phyloP scores from a whole-genome alignment of 306 rosid genomes.

The Psophocarpus tetragonolobus region DNA sequence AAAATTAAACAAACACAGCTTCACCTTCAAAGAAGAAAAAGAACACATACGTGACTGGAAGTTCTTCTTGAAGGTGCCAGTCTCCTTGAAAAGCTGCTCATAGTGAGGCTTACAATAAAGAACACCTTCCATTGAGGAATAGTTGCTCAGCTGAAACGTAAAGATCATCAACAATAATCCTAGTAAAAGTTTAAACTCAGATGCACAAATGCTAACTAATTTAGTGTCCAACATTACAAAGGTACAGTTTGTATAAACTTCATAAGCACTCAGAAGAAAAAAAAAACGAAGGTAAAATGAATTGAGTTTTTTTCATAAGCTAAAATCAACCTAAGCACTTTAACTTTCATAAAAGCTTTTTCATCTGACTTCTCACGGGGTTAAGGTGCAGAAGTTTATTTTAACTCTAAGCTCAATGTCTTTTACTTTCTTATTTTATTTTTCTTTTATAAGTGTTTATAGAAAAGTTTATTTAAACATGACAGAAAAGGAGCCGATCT shows the following conservation, averaged over 20 bases:
- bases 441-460: too few species aligned
- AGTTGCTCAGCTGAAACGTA: slow-evolving; percentile 80
- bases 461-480: background rate
- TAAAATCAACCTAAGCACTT: background rate
- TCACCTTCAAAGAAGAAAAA: slow-evolving; percentile 25
- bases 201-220: slow-evolving; percentile 26
- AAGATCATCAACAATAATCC: slow-evolving; percentile 6
- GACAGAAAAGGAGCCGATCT: background rate
- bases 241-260: background rate
- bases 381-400: background rate
- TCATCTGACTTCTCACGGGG: background rate
- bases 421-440: background rate
- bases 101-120: slow-evolving; percentile 91
- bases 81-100: slow-evolving; percentile 95
- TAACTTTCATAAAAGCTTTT: background rate
- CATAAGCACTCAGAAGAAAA: background rate
- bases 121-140: slow-evolving; percentile 97
- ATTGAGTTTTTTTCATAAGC: background rate
- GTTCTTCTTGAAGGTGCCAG: slow-evolving; percentile 80
- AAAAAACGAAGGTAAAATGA: background rate
- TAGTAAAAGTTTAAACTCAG: slow-evolving; percentile 1
- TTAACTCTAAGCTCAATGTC: background rate
- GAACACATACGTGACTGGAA: slow-evolving; percentile 76
- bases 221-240: background rate
- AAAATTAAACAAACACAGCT: slow-evolving; percentile 22